These are phyloP conservation scores for Populus tremula DNA, from an alignment of 345 rosid species.

Conservation along the genomic window DNA sequence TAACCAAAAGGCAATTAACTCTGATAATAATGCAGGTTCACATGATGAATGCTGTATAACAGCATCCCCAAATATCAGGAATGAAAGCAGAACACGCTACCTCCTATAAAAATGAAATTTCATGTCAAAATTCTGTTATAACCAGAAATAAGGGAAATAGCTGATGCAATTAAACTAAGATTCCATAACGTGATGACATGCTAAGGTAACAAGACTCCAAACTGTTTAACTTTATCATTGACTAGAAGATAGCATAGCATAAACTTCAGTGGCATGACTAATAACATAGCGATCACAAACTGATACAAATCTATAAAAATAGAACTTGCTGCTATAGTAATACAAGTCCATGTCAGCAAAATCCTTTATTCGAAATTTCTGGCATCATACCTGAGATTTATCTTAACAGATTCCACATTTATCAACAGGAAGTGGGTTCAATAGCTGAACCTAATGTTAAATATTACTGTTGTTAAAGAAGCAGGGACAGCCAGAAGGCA, in stretches of 20 bases:
- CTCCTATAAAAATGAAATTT: background rate
- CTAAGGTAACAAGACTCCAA: background rate
- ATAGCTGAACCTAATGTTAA: slow-evolving; percentile 7
- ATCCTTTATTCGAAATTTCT: background rate
- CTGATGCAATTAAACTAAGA: background rate
- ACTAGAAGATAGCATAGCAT: too few species aligned
- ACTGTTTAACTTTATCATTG: background rate
- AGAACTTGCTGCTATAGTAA: background rate
- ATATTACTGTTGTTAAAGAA: slow-evolving; percentile 1
- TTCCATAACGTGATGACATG: background rate
- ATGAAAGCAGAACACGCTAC: background rate
- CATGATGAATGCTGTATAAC: background rate
- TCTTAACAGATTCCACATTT: background rate
- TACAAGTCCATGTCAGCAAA: background rate
- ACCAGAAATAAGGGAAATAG: background rate
- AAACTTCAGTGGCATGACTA: too few species aligned
- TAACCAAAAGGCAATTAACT: background rate
- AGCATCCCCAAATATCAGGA: background rate
- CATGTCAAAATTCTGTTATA: background rate
- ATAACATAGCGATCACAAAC: background rate
- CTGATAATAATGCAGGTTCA: background rate
- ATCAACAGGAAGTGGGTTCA: slow-evolving; percentile 8
- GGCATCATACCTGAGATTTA: slow-evolving; percentile 3
- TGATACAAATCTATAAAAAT: background rate
- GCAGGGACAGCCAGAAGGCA: background rate